phyloP scores from a whole-genome alignment of 331 rosid species.

The Pyrus hybrid region DNA sequence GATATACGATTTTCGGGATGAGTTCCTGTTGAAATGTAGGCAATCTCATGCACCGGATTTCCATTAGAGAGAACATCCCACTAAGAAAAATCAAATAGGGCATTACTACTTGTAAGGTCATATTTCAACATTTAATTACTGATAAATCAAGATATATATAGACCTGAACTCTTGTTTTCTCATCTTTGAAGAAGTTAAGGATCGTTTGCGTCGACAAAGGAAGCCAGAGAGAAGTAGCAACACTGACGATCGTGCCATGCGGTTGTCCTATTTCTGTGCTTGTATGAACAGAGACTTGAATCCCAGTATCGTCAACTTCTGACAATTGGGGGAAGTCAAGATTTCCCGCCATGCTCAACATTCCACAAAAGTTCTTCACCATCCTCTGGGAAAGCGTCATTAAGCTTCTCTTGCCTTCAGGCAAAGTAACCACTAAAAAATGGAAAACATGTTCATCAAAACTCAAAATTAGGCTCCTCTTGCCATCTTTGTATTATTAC shows the following conservation, averaged over 20 bases:
- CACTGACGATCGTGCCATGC: slow-evolving; percentile 22
- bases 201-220: slow-evolving; percentile 30
- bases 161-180: slow-evolving; percentile 41
- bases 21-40: slow-evolving; percentile 35
- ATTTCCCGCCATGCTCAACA: slow-evolving; percentile 33
- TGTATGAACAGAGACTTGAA: slow-evolving; percentile 26
- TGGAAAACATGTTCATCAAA: background rate
- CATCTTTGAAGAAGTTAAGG: slow-evolving; percentile 42
- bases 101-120: background rate
- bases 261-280: slow-evolving; percentile 24
- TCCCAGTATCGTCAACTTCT: slow-evolving; percentile 25
- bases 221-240: slow-evolving; percentile 45
- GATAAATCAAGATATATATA: no score
- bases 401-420: slow-evolving; percentile 38
- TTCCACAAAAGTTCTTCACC: slow-evolving; percentile 39
- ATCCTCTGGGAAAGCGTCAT: slow-evolving; percentile 37
- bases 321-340: slow-evolving; percentile 32
- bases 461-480: background rate
- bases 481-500: no score
- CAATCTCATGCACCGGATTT: slow-evolving; percentile 30
- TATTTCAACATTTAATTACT: background rate
- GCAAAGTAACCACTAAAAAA: slow-evolving; percentile 29
- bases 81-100: slow-evolving; percentile 13
- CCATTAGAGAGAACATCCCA: slow-evolving; percentile 49
- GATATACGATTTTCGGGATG: slow-evolving; percentile 40